Evolutionary conservation across 768 basidiomycete species (phyloP).

Genomic region (Boletus sp.): DNA sequence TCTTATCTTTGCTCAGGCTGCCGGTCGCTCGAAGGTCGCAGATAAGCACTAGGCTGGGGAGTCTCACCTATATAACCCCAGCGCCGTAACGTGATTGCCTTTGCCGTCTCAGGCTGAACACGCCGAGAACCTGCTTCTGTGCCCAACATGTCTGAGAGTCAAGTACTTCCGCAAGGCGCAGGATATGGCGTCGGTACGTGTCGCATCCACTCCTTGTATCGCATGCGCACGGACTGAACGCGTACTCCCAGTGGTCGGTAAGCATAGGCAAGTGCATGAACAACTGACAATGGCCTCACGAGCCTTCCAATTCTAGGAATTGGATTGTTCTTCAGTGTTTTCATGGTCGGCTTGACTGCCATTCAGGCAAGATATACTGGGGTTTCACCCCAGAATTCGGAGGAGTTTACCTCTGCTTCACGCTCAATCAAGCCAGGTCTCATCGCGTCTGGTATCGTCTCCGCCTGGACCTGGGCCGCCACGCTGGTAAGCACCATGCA

Average conservation of each 20-base stretch:
- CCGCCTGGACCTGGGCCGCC: constrained; percentile 90
- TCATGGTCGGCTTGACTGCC: constrained; percentile 76
- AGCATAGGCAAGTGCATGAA: constrained; percentile 3
- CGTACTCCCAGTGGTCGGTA: constrained; percentile 48
- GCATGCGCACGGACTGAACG: background rate
- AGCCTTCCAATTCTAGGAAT: constrained; percentile 50
- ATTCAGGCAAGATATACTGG: constrained; percentile 83
- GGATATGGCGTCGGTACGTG: constrained; percentile 78
- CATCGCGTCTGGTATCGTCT: constrained; percentile 90
- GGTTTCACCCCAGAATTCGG: constrained; percentile 73
- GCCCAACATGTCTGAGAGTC: constrained; percentile 23
- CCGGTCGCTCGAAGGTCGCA: background rate
- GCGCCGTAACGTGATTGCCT: background rate
- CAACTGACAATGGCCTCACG: background rate
- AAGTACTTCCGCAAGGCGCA: constrained; percentile 71
- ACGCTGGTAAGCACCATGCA: constrained; percentile 47
- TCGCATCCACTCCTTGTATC: background rate
- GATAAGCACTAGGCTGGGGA: constrained; percentile 14
- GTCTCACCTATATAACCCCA: constrained; percentile 11
- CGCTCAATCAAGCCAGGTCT: constrained; percentile 86
- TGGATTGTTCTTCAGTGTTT: constrained; percentile 80
- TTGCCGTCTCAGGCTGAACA: background rate
- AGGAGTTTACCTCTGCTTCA: constrained; percentile 82
- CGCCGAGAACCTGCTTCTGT: background rate
- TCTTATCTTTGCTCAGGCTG: constrained; percentile 17